These are phyloP conservation scores for Lactifluus subvellereus DNA, from an alignment of 768 basidiomycete genomes.

Conservation along the genomic window DNA sequence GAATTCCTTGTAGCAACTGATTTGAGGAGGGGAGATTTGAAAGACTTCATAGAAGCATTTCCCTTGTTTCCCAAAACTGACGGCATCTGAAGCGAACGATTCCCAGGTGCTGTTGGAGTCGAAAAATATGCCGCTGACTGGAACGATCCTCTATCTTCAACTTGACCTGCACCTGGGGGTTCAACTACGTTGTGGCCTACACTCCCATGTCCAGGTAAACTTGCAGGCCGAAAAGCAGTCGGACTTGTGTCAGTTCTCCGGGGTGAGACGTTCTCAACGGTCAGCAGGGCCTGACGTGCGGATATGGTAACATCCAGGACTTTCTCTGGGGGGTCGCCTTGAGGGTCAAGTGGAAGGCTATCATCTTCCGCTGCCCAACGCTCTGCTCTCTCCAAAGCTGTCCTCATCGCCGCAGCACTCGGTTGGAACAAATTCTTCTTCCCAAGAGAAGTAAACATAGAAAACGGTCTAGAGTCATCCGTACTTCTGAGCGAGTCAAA, in stretches of 20 bases:
- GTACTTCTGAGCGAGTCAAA: neutral
- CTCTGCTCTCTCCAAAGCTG: conserved; percentile 8
- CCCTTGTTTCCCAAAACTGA: neutral
- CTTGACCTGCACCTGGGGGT: neutral
- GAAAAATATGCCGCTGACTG: conserved; percentile 3
- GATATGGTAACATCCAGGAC: neutral
- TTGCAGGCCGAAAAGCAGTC: neutral
- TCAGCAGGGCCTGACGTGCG: neutral
- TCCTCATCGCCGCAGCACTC: conserved; percentile 13
- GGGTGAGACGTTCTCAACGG: conserved; percentile 4
- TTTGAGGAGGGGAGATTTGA: conserved; percentile 21
- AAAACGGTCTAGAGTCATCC: neutral
- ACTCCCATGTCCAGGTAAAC: neutral
- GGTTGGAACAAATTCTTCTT: conserved; percentile 13
- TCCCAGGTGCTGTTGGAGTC: neutral
- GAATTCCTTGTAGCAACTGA: neutral
- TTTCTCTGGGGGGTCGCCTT: neutral
- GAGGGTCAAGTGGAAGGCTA: neutral
- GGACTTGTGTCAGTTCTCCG: neutral
- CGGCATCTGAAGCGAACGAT: conserved; percentile 6
- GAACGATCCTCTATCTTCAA: neutral
- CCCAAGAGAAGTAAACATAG: conserved; percentile 14
- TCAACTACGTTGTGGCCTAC: neutral
- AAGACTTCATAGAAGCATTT: conserved; percentile 6
- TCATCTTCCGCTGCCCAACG: conserved; percentile 20